Percentiles rank a stretch among this genome's conserved stretches.
These are phyloP conservation scores for Ceriops tagal DNA, from an alignment of 345 rosid genomes.

Conservation along the genomic window DNA sequence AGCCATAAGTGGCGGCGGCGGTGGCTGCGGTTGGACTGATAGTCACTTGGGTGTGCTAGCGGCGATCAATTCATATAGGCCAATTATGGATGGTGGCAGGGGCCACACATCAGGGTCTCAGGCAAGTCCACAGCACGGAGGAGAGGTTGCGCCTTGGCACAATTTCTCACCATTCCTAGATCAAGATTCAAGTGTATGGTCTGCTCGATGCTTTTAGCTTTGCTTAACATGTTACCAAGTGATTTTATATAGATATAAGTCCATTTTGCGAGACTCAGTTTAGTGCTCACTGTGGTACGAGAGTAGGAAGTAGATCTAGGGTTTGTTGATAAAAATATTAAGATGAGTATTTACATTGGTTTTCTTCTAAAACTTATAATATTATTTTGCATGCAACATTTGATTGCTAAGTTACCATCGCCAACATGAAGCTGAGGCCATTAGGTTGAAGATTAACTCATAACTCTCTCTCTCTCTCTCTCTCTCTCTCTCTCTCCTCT, in stretches of 20 bases:
- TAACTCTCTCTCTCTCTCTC: not conserved
- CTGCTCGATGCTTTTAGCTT: slow-evolving; percentile 12
- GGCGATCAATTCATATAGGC: slow-evolving; percentile 59
- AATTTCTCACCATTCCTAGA: slow-evolving; percentile 33
- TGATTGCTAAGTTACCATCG: not conserved
- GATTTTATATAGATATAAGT: slow-evolving; percentile 1
- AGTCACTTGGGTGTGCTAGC: slow-evolving; percentile 65
- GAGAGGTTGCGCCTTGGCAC: slow-evolving; percentile 41
- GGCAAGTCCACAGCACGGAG: slow-evolving; percentile 37
- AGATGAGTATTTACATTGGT: not conserved
- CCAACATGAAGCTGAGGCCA: not conserved
- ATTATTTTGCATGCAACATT: not conserved
- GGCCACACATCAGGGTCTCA: slow-evolving; percentile 13
- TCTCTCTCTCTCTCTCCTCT: not conserved
- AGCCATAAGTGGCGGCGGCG: slow-evolving; percentile 16
- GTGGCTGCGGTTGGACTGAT: slow-evolving; percentile 31
- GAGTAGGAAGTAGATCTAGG: slow-evolving; percentile 19
- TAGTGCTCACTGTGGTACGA: slow-evolving; percentile 26
- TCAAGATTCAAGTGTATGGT: slow-evolving; percentile 22
- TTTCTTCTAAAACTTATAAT: not conserved
- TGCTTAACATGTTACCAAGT: not conserved
- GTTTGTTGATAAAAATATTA: slow-evolving; percentile 24
- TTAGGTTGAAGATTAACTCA: not conserved
- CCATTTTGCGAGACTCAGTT: slow-evolving; percentile 15
- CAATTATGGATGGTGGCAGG: slow-evolving; percentile 27